Evolutionary conservation across 2,329 filamentous ascomycete genomes (phyloP).

Genomic region (Penicillium sp.): DNA sequence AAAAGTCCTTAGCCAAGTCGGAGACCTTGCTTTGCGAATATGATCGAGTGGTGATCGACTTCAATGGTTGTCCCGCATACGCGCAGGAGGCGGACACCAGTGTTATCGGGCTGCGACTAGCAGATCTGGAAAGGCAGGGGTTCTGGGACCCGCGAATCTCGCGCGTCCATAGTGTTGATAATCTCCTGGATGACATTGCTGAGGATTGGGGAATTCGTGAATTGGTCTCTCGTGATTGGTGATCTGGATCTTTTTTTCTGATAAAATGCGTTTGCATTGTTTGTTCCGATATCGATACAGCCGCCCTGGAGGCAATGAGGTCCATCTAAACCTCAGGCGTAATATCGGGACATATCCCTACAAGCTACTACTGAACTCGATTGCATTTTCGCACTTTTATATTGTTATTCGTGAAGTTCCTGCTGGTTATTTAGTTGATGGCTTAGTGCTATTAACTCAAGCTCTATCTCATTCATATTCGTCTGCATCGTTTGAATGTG

Average conservation of each 20-base stretch:
- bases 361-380: neutral
- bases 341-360: neutral
- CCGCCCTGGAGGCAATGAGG: too few relatives aligned
- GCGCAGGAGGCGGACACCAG: neutral
- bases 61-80: constrained; percentile 16
- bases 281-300: constrained; percentile 16
- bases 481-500: neutral
- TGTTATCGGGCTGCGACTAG: neutral
- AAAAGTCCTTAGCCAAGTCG: constrained; percentile 31
- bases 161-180: constrained; percentile 20
- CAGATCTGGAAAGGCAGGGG: constrained; percentile 21
- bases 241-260: constrained; percentile 17
- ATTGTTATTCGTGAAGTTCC: neutral
- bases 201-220: constrained; percentile 4
- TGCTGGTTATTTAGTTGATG: constrained; percentile 5
- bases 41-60: constrained; percentile 4
- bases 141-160: constrained; percentile 18
- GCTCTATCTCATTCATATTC: neutral
- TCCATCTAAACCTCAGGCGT: neutral
- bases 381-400: neutral
- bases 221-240: constrained; percentile 10
- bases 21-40: constrained; percentile 24
- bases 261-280: constrained; percentile 31
- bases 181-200: constrained; percentile 24
- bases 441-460: constrained; percentile 20